These are phyloP conservation scores for Cochlearia excelsa DNA, from an alignment of 345 rosid species.

Conservation along the genomic window DNA sequence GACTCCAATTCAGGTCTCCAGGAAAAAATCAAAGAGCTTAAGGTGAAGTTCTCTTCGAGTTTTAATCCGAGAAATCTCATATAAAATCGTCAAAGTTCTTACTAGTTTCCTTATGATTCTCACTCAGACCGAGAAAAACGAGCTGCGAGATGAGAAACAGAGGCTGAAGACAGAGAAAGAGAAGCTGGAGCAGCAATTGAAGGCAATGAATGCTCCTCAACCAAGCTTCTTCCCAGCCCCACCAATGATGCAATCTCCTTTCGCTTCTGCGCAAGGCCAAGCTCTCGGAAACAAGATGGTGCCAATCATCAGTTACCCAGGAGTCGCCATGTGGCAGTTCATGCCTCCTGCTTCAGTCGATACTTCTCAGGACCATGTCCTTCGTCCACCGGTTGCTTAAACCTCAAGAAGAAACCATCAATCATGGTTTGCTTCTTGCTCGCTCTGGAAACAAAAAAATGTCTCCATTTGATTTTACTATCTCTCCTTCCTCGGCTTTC, in stretches of 20 bases:
- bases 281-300: constrained; percentile 86
- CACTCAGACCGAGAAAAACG: constrained; percentile 82
- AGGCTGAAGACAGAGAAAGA: constrained; percentile 87
- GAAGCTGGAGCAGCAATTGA: constrained; percentile 64
- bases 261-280: constrained; percentile 73
- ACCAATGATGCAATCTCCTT: constrained; percentile 65
- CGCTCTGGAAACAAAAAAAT: constrained; percentile 25
- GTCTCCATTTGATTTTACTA: constrained; percentile 37
- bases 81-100: not conserved
- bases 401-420: constrained; percentile 34
- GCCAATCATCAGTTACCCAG: constrained; percentile 86
- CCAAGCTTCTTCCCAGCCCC: constrained; percentile 69
- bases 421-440: constrained; percentile 42
- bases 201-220: constrained; percentile 55
- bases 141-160: constrained; percentile 83
- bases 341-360: constrained; percentile 95
- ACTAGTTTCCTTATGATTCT: constrained; percentile 10
- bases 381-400: constrained; percentile 86
- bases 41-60: constrained; percentile 37
- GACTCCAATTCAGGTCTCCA: constrained; percentile 84
- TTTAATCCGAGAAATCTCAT: not conserved
- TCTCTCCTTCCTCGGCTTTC: constrained; percentile 38
- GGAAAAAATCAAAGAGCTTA: constrained; percentile 74
- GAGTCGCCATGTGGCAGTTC: constrained; percentile 99
- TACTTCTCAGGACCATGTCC: constrained; percentile 95